A percentile compares a stretch with the other conserved stretches of the same genome.
These are phyloP conservation scores for Solanum pimpinellifolium DNA, from an alignment of 257 asterid genomes.

Conservation along the genomic window DNA sequence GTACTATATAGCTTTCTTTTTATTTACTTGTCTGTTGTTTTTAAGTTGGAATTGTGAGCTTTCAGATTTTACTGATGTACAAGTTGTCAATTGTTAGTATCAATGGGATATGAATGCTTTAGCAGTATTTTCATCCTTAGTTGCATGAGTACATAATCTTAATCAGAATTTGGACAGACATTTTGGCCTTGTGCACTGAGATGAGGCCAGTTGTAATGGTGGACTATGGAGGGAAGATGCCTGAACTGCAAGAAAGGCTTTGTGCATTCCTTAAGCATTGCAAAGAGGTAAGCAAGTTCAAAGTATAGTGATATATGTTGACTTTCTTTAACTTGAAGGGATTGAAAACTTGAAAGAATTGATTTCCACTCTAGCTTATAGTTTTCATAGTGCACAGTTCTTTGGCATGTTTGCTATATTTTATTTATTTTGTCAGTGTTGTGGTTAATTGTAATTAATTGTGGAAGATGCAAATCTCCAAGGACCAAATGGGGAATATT, in stretches of 20 bases:
- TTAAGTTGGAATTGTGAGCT: neutral
- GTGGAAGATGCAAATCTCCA: neutral
- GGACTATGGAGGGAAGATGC: slow-evolving; percentile 96
- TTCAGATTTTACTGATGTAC: neutral
- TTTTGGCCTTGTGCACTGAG: slow-evolving; percentile 62
- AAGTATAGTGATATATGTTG: neutral
- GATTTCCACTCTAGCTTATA: neutral
- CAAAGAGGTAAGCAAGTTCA: slow-evolving; percentile 31
- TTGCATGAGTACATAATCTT: neutral
- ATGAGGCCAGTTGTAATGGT: slow-evolving; percentile 89
- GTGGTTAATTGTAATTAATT: neutral
- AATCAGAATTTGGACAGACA: slow-evolving; percentile 25
- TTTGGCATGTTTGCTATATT: neutral
- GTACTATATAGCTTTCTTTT: neutral
- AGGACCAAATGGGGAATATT: neutral
- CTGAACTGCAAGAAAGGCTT: slow-evolving; percentile 67
- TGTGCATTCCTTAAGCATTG: slow-evolving; percentile 50
- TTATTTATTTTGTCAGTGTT: neutral
- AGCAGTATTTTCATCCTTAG: neutral
- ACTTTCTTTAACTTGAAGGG: neutral
- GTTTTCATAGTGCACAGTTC: neutral
- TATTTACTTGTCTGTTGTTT: neutral
- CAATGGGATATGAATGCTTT: neutral
- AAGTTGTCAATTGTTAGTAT: neutral
- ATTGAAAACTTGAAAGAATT: neutral